phyloP scores from a whole-genome alignment of 2,329 filamentous ascomycete genomes.

The Ampelomyces quisqualis region DNA sequence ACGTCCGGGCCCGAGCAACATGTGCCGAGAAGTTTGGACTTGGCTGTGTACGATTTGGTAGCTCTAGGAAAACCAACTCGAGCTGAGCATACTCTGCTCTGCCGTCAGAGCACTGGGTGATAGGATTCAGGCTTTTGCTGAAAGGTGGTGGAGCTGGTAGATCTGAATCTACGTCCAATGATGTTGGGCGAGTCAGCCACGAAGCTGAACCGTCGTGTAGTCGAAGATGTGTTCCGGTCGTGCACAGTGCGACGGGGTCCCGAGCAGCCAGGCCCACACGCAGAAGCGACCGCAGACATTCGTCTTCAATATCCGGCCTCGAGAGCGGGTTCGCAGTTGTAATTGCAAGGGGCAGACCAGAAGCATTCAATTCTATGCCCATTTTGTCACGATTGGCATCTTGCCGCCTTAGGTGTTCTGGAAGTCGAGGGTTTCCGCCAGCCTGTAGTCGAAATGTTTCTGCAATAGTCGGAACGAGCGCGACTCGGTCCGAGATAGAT shows the following conservation, averaged over 20 bases:
- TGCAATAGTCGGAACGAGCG: constrained; percentile 27
- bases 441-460: constrained; percentile 47
- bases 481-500: constrained; percentile 4
- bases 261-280: constrained; percentile 45
- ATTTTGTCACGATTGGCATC: constrained; percentile 49
- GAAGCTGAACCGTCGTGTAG: constrained; percentile 38
- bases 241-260: constrained; percentile 47
- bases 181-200: constrained; percentile 36
- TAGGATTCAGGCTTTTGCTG: constrained; percentile 10
- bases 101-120: constrained; percentile 35
- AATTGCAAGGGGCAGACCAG: constrained; percentile 43
- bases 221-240: constrained; percentile 34
- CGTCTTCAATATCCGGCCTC: constrained; percentile 40
- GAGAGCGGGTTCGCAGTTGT: constrained; percentile 31
- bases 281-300: constrained; percentile 46
- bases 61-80: constrained; percentile 44
- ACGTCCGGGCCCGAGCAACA: constrained; percentile 34
- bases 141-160: constrained; percentile 16
- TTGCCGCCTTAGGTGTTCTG: constrained; percentile 42
- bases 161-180: constrained; percentile 21
- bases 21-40: constrained; percentile 29
- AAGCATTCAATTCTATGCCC: constrained; percentile 46
- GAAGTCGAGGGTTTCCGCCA: constrained; percentile 46
- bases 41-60: constrained; percentile 32
- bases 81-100: constrained; percentile 45